phyloP scores from a whole-genome alignment of 2,329 filamentous ascomycete species.

The Claviceps maximensis region DNA sequence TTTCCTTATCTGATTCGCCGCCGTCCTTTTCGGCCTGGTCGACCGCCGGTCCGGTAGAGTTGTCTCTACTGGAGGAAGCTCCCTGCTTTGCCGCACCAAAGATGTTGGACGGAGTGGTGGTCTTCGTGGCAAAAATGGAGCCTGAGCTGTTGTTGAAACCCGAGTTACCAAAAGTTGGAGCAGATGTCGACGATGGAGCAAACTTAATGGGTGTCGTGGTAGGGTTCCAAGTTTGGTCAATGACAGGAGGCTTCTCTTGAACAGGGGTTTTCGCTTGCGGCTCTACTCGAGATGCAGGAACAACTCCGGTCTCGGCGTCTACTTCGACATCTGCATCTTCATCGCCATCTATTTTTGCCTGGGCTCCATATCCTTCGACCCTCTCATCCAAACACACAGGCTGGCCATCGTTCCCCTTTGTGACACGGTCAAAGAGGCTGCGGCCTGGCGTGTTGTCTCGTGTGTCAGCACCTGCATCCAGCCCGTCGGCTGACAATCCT shows the following conservation, averaged over 20 bases:
- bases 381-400: conserved; percentile 27
- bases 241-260: conserved; percentile 16
- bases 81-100: conserved; percentile 24
- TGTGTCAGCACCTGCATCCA: conserved; percentile 21
- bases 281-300: neutral
- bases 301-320: neutral
- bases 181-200: conserved; percentile 20
- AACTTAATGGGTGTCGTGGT: conserved; percentile 44
- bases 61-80: conserved; percentile 15
- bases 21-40: conserved; percentile 21
- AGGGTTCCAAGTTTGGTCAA: conserved; percentile 28
- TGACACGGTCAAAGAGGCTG: conserved; percentile 44
- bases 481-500: conserved; percentile 11
- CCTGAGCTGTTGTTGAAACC: conserved; percentile 17
- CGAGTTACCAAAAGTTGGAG: conserved; percentile 20
- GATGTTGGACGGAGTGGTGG: conserved; percentile 19
- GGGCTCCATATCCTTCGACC: conserved; percentile 9
- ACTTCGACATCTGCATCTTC: neutral
- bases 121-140: conserved; percentile 25
- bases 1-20: conserved; percentile 32
- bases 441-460: conserved; percentile 32
- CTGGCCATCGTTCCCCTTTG: conserved; percentile 35
- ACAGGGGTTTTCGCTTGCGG: neutral
- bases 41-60: conserved; percentile 11
- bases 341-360: conserved; percentile 7